Evolutionary conservation across 495 filamentous ascomycete species (phyloP).

Genomic region (Gamarada debralockiae): DNA sequence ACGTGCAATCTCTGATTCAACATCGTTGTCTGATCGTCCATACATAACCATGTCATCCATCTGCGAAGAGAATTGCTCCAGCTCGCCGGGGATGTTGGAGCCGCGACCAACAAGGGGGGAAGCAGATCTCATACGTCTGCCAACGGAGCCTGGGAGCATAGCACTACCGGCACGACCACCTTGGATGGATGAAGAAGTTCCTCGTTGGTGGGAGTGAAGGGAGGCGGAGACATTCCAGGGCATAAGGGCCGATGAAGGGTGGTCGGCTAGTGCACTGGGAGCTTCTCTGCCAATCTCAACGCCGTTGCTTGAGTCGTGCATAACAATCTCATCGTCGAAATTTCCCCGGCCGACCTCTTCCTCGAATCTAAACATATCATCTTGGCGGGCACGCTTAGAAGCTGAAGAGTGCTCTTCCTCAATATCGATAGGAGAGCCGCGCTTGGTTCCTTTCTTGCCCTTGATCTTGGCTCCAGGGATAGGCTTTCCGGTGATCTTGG

Average conservation of each 20-base stretch:
- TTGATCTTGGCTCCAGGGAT: conserved; percentile 1
- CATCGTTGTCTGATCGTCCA: conserved; percentile 37
- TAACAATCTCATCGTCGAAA: conserved; percentile 36
- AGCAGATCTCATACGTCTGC: conserved; percentile 50
- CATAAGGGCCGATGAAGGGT: conserved; percentile 56
- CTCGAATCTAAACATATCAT: background rate
- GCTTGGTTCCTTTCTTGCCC: conserved; percentile 34
- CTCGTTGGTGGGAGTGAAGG: conserved; percentile 49
- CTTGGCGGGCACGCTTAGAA: conserved; percentile 13
- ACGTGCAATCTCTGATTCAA: conserved; percentile 21
- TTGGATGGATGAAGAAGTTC: conserved; percentile 33
- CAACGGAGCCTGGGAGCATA: conserved; percentile 11
- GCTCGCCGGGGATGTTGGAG: conserved; percentile 32
- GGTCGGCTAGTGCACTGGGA: conserved; percentile 50
- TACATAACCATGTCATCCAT: conserved; percentile 39
- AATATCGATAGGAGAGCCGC: background rate
- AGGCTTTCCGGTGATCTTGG: conserved; percentile 35
- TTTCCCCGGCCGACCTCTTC: conserved; percentile 36
- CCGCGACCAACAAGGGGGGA: conserved; percentile 60
- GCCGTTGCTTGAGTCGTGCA: conserved; percentile 30
- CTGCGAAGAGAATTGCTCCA: conserved; percentile 31
- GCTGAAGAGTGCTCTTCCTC: conserved; percentile 26
- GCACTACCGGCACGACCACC: conserved; percentile 24
- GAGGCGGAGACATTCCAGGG: conserved; percentile 70
- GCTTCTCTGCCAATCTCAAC: conserved; percentile 61